Evolutionary conservation across 331 rosid genomes (phyloP).

Genomic region (Acacia concinna): DNA sequence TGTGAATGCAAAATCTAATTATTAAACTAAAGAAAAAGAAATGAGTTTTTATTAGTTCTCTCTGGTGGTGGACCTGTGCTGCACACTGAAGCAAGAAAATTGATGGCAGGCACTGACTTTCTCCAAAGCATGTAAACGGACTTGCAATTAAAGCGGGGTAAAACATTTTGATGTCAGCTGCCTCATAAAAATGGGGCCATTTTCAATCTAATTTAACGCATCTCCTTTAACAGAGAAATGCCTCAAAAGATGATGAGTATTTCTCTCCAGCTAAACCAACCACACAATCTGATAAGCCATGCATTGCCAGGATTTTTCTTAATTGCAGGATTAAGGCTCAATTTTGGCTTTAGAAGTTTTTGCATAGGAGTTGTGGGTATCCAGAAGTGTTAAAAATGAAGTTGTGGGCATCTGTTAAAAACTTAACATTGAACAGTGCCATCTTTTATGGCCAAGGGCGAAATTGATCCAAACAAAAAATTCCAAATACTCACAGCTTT

Average conservation of each 20-base stretch:
- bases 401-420: too few species aligned
- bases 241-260: not conserved
- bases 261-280: not conserved
- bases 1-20: constrained; percentile 36
- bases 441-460: not conserved
- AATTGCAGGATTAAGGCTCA: not conserved
- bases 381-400: not conserved
- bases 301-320: not conserved
- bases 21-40: constrained; percentile 12
- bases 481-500: too few species aligned
- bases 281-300: not conserved
- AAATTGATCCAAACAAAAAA: not conserved
- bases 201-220: not conserved
- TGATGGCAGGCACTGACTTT: not conserved
- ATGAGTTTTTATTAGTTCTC: not conserved
- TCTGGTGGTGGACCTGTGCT: not conserved
- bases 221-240: not conserved
- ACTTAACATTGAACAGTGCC: too few species aligned
- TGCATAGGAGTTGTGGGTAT: not conserved
- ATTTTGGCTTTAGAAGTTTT: not conserved
- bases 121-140: not conserved
- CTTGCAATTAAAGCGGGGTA: not conserved
- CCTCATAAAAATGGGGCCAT: not conserved
- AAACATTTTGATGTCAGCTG: constrained; percentile 5
- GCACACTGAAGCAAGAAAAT: not conserved